phyloP scores from a whole-genome alignment of 2,329 filamentous ascomycete species.

The Alternaria hordeiaustralica region DNA sequence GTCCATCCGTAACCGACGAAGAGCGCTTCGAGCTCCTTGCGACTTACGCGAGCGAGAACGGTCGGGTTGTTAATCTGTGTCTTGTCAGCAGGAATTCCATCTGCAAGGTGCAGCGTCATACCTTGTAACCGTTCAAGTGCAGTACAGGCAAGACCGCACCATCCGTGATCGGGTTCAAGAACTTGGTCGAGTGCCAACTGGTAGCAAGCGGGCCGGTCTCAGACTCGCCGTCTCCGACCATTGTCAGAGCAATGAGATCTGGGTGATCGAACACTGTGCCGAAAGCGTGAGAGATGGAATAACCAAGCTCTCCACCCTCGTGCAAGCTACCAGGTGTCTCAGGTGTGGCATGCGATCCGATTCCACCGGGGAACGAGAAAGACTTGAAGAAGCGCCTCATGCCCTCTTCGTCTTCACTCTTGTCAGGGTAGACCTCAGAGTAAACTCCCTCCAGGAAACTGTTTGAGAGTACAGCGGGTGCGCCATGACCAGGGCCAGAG shows the following conservation, averaged over 20 bases:
- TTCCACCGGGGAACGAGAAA: conserved; percentile 81
- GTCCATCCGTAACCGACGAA: conserved; percentile 80
- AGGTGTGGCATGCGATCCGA: conserved; percentile 78
- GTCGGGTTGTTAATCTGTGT: conserved; percentile 54
- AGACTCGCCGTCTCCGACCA: conserved; percentile 82
- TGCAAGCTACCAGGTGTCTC: conserved; percentile 80
- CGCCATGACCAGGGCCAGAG: conserved; percentile 79
- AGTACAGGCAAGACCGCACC: conserved; percentile 79
- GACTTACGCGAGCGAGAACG: conserved; percentile 73
- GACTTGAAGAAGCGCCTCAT: conserved; percentile 81
- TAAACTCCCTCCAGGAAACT: conserved; percentile 80
- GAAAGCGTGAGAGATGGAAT: conserved; percentile 80
- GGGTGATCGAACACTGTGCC: conserved; percentile 79
- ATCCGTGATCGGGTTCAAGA: conserved; percentile 78
- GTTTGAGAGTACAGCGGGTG: conserved; percentile 76
- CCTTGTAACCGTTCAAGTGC: conserved; percentile 85
- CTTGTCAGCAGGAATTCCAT: conserved; percentile 6
- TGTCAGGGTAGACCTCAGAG: conserved; percentile 77
- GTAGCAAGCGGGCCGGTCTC: conserved; percentile 81
- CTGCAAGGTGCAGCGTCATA: conserved; percentile 40
- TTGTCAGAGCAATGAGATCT: conserved; percentile 74
- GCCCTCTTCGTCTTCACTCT: conserved; percentile 71
- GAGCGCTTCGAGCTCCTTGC: conserved; percentile 73
- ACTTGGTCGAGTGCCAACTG: conserved; percentile 83
- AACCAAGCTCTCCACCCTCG: conserved; percentile 83